Percentiles rank a stretch among this genome's conserved stretches.
Evolutionary conservation across 331 rosid genomes (phyloP).

Genomic region (Cydonia oblonga): DNA sequence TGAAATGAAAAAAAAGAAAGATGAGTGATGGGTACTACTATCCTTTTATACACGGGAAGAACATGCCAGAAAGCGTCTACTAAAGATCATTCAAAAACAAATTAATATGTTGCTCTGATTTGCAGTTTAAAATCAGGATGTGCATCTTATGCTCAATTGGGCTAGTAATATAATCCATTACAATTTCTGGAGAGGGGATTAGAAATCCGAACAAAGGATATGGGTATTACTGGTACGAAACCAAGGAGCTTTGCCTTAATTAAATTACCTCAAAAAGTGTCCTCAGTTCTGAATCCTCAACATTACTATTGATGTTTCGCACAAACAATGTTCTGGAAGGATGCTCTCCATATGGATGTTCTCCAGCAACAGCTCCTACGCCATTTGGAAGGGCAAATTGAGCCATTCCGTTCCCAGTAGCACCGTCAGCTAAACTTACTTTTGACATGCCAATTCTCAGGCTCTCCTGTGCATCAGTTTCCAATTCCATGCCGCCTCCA

Average conservation of each 20-base stretch:
- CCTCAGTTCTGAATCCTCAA: constrained; percentile 77
- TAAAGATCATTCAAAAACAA: neutral
- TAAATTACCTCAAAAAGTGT: constrained; percentile 68
- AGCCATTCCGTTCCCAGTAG: constrained; percentile 41
- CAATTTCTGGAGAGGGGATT: neutral
- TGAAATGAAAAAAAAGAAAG: neutral
- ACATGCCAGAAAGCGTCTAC: neutral
- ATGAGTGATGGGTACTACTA: neutral
- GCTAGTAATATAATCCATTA: neutral
- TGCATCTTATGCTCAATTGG: neutral
- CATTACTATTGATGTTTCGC: constrained; percentile 84
- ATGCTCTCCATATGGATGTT: constrained; percentile 93
- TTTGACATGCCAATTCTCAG: constrained; percentile 42
- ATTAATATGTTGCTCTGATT: neutral
- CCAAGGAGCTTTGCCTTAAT: neutral
- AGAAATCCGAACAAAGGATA: neutral
- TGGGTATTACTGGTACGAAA: neutral
- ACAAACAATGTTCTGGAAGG: constrained; percentile 92
- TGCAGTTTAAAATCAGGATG: neutral
- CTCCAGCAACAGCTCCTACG: constrained; percentile 74
- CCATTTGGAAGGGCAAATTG: constrained; percentile 52
- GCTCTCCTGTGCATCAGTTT: constrained; percentile 50
- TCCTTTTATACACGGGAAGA: neutral
- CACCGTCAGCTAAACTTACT: constrained; percentile 47
- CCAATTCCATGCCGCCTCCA: constrained; percentile 89